phyloP scores from a whole-genome alignment of 2,329 filamentous ascomycete genomes.

The Exophiala xenobiotica region DNA sequence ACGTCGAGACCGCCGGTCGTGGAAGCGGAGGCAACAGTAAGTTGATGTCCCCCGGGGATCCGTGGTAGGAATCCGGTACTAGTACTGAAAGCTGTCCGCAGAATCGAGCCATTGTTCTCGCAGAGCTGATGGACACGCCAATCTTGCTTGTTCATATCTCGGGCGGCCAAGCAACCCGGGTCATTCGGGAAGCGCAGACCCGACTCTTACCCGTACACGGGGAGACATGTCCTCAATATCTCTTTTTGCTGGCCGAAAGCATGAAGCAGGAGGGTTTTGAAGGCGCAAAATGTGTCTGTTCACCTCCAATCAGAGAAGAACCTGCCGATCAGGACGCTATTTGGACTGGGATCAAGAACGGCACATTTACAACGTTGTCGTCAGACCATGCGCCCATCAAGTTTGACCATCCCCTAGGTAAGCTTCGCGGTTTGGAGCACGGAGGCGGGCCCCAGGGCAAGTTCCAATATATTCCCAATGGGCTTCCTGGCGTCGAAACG shows the following conservation, averaged over 20 bases:
- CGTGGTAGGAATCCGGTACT: background rate
- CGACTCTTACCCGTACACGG: conserved; percentile 53
- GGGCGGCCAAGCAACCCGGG: conserved; percentile 39
- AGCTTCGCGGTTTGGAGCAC: conserved; percentile 31
- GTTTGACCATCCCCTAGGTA: conserved; percentile 40
- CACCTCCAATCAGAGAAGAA: conserved; percentile 50
- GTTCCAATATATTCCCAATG: conserved; percentile 45
- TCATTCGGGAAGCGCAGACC: conserved; percentile 52
- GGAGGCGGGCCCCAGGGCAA: conserved; percentile 17
- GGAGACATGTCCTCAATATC: conserved; percentile 60
- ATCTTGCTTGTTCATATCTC: conserved; percentile 52
- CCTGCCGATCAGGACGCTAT: conserved; percentile 50
- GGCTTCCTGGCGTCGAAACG: conserved; percentile 44
- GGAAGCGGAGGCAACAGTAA: conserved; percentile 44
- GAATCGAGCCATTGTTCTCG: conserved; percentile 50
- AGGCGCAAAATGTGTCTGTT: conserved; percentile 56
- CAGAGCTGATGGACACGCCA: conserved; percentile 51
- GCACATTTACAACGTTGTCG: conserved; percentile 54
- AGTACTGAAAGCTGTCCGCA: background rate
- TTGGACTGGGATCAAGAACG: conserved; percentile 52
- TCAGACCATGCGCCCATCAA: conserved; percentile 47
- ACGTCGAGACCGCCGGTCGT: conserved; percentile 41
- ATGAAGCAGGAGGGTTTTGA: conserved; percentile 36
- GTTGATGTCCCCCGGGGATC: too few relatives aligned
- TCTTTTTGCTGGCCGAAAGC: conserved; percentile 51